Conservation (phyloP, 2,329 filamentous ascomycete genomes). For the Nigrospora osmanthi region DNA sequence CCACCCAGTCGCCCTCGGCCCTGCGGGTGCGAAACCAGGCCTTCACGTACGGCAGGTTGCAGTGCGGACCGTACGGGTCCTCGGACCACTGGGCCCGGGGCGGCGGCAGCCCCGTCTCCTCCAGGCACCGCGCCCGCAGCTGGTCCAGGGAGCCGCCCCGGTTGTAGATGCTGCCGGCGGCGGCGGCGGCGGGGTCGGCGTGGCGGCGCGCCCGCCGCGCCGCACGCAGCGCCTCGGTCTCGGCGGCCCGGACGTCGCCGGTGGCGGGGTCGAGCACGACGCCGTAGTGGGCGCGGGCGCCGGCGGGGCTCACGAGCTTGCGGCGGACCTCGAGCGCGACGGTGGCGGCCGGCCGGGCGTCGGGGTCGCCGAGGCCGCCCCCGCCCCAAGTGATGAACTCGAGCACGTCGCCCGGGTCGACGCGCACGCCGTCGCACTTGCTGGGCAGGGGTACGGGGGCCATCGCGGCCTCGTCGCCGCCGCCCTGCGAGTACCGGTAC, state of each 20-base stretch:
- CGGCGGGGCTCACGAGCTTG: constrained; percentile 31
- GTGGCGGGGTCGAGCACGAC: constrained; percentile 29
- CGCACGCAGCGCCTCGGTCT: constrained; percentile 25
- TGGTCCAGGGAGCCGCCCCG: constrained; percentile 32
- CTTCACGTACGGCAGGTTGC: constrained; percentile 31
- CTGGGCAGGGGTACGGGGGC: constrained; percentile 25
- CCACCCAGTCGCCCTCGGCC: constrained; percentile 12
- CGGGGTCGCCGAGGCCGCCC: constrained; percentile 37
- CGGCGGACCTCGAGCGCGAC: constrained; percentile 37
- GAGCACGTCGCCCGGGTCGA: constrained; percentile 35
- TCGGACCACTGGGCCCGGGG: constrained; percentile 34
- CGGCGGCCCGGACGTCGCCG: constrained; percentile 24
- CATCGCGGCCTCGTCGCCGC: constrained; percentile 14
- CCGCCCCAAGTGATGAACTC: constrained; percentile 44
- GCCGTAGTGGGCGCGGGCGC: constrained; percentile 33
- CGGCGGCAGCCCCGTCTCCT: constrained; percentile 32
- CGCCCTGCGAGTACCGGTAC: constrained; percentile 25
- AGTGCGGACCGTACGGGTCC: constrained; percentile 36
- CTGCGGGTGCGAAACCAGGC: constrained; percentile 32
- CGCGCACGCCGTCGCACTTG: constrained; percentile 39
- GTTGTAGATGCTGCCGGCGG: constrained; percentile 29
- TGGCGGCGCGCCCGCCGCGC: constrained; percentile 20
- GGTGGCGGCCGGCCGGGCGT: constrained; percentile 30
- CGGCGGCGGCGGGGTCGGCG: constrained; percentile 3
- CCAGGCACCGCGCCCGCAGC: constrained; percentile 23